phyloP scores from a whole-genome alignment of 1,284 basidiomycete species.

The Pseudozyma tsukubaensis region DNA sequence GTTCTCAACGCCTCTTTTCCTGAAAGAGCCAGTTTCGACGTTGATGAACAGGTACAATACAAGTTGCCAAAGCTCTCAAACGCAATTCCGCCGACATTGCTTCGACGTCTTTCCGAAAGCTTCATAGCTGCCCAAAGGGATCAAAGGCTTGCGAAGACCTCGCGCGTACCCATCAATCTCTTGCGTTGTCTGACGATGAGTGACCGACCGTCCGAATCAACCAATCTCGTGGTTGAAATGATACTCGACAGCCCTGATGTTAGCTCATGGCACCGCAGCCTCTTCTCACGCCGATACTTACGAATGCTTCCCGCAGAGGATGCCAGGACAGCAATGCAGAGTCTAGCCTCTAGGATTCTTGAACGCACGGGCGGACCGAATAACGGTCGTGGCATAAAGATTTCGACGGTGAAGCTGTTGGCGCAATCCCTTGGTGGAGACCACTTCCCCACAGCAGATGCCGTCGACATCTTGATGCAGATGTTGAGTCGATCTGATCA shows the following conservation, averaged over 20 bases:
- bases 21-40: background rate
- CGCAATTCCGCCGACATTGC: background rate
- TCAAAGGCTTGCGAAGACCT: background rate
- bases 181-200: background rate
- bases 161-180: background rate
- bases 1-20: too few species aligned
- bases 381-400: background rate
- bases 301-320: background rate
- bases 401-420: constrained; percentile 7
- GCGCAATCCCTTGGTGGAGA: constrained; percentile 1
- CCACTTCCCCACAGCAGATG: background rate
- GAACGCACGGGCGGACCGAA: background rate
- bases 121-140: background rate
- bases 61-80: too few species aligned
- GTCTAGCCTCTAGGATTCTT: background rate
- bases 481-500: background rate
- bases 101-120: background rate
- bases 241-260: constrained; percentile 2
- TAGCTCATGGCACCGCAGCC: constrained; percentile 13
- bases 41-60: background rate
- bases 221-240: background rate
- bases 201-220: constrained; percentile 2
- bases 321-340: background rate
- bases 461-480: constrained; percentile 1
- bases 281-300: constrained; percentile 1